A percentile compares a stretch with the other conserved stretches of the same genome.
phyloP scores from a whole-genome alignment of 805 yeast genomes.

The Priceomyces haplophilus region DNA sequence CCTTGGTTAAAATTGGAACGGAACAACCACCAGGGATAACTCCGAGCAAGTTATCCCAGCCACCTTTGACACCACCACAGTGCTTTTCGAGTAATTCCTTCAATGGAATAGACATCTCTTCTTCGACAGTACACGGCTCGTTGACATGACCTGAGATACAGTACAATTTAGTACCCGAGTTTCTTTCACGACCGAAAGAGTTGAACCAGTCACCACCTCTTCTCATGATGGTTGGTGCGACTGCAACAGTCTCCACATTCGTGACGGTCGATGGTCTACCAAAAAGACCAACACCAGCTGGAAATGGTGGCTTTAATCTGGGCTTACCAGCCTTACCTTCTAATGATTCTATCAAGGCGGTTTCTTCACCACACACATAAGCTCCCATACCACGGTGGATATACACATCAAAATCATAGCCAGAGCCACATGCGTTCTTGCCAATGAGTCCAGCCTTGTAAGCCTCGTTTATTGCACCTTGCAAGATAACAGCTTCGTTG shows the following conservation, averaged over 20 bases:
- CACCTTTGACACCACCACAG: slow-evolving; percentile 89
- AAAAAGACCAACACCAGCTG: slow-evolving; percentile 88
- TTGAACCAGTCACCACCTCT: slow-evolving; percentile 90
- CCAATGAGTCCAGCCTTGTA: slow-evolving; percentile 78
- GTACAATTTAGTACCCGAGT: slow-evolving; percentile 77
- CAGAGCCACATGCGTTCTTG: slow-evolving; percentile 83
- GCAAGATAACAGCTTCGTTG: slow-evolving; percentile 72
- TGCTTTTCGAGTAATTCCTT: slow-evolving; percentile 80
- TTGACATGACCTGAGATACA: slow-evolving; percentile 90
- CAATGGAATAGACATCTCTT: slow-evolving; percentile 88
- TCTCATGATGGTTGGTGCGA: slow-evolving; percentile 84
- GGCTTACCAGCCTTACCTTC: slow-evolving; percentile 96
- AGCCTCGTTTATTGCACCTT: slow-evolving; percentile 83
- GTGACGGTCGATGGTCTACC: slow-evolving; percentile 92
- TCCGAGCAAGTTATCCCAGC: slow-evolving; percentile 88
- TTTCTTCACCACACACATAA: slow-evolving; percentile 89
- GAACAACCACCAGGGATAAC: slow-evolving; percentile 91
- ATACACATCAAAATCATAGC: slow-evolving; percentile 78
- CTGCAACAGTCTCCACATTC: slow-evolving; percentile 88
- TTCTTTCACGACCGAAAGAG: slow-evolving; percentile 79
- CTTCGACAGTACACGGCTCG: slow-evolving; percentile 91
- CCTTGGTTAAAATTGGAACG: slow-evolving; percentile 75
- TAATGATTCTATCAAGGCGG: slow-evolving; percentile 81
- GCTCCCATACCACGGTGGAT: slow-evolving; percentile 95
- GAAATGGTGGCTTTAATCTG: slow-evolving; percentile 91